phyloP scores from a whole-genome alignment of 306 rosid species.

The Mucuna pruriens region DNA sequence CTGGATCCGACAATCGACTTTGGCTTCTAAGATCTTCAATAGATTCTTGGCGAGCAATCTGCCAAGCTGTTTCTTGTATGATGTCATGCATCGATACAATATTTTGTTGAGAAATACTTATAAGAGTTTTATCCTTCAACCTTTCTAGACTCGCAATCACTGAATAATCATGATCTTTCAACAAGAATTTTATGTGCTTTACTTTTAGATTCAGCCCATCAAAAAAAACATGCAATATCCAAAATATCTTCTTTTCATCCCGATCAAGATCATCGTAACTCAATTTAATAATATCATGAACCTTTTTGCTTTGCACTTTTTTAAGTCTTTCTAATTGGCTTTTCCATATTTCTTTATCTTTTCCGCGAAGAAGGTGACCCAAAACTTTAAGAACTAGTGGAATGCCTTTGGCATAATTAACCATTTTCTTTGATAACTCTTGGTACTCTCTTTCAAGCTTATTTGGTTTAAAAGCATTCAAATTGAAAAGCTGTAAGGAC shows the following conservation, averaged over 20 bases:
- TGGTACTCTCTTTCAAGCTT: neutral
- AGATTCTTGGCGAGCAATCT: conserved; percentile 27
- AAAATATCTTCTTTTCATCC: conserved; percentile 15
- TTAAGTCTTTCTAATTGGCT: neutral
- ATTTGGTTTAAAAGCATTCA: neutral
- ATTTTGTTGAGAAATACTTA: neutral
- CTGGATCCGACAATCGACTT: neutral
- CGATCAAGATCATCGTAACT: conserved; percentile 10
- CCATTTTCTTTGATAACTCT: neutral
- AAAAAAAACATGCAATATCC: conserved; percentile 35
- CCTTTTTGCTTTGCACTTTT: neutral
- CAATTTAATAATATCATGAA: neutral
- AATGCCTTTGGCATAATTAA: neutral
- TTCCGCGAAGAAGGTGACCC: neutral
- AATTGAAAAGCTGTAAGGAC: neutral
- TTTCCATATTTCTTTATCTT: conserved; percentile 20
- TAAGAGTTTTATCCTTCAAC: conserved; percentile 19
- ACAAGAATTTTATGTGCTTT: neutral
- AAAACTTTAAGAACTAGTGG: neutral
- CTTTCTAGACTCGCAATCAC: neutral
- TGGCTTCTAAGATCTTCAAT: neutral
- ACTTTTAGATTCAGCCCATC: neutral
- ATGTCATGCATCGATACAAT: conserved; percentile 26
- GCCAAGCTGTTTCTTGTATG: conserved; percentile 34
- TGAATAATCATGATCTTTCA: neutral